These are phyloP conservation scores for Ascosphaera acerosa DNA, from an alignment of 2,329 filamentous ascomycete genomes.

Conservation along the genomic window DNA sequence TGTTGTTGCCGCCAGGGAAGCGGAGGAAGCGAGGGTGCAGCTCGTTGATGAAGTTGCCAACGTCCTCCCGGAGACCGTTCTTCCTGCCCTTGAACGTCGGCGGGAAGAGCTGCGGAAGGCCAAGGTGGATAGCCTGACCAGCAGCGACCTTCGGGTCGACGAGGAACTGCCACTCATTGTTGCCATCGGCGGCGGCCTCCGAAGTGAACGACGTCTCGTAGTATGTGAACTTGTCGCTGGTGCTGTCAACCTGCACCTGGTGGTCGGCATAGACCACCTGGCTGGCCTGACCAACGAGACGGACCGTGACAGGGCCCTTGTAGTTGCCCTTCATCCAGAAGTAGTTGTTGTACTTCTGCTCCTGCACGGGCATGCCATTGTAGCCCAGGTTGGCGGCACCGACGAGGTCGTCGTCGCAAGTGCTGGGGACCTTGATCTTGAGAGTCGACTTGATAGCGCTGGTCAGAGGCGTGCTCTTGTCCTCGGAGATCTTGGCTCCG, in stretches of 20 bases:
- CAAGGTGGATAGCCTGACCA: slow-evolving; percentile 27
- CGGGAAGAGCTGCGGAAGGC: slow-evolving; percentile 34
- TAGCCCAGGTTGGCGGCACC: slow-evolving; percentile 23
- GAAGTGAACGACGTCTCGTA: slow-evolving; percentile 9
- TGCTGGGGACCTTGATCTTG: slow-evolving; percentile 7
- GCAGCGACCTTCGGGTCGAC: slow-evolving; percentile 23
- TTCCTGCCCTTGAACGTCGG: slow-evolving; percentile 29
- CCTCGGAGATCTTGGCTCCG: slow-evolving; percentile 8
- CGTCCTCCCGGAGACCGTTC: slow-evolving; percentile 32
- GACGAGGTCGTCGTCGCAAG: slow-evolving; percentile 8
- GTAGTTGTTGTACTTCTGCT: slow-evolving; percentile 9
- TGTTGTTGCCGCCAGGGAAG: slow-evolving; percentile 35
- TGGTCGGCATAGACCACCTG: slow-evolving; percentile 9
- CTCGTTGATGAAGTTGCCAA: slow-evolving; percentile 27
- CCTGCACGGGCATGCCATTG: slow-evolving; percentile 10
- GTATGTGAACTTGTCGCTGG: slow-evolving; percentile 6
- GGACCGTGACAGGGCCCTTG: slow-evolving; percentile 8
- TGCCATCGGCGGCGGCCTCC: slow-evolving; percentile 9
- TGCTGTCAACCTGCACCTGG: slow-evolving; percentile 9
- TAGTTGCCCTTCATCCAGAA: slow-evolving; percentile 14
- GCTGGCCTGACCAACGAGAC: slow-evolving; percentile 9
- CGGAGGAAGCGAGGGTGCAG: slow-evolving; percentile 33
- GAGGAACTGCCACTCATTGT: slow-evolving; percentile 30
- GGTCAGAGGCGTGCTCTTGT: slow-evolving; percentile 8
- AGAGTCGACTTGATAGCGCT: slow-evolving; percentile 11